Evolutionary conservation across 139 green algal genomes (phyloP).

Genomic region (Pleodorina starrii): DNA sequence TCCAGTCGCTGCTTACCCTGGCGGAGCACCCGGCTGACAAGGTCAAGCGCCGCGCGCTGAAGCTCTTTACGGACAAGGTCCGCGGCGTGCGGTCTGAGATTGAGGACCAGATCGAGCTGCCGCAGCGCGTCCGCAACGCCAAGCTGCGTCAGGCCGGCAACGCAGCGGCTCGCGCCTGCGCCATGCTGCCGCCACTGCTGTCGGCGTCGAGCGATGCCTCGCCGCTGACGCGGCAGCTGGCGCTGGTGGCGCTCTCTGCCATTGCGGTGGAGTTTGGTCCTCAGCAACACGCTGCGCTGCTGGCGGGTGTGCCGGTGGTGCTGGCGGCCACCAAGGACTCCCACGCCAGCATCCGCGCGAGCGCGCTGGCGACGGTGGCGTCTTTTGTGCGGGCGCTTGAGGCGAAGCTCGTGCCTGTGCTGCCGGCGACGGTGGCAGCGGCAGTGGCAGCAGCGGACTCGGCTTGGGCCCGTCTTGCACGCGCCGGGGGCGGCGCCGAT

Average conservation of each 20-base stretch:
- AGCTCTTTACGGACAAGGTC: constrained; percentile 67
- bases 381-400: constrained; percentile 65
- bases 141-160: constrained; percentile 11
- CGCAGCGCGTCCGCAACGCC: constrained; percentile 24
- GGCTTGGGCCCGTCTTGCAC: constrained; percentile 44
- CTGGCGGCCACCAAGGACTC: constrained; percentile 51
- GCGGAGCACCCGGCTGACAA: constrained; percentile 54
- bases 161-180: constrained; percentile 54
- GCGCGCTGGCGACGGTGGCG: constrained; percentile 61
- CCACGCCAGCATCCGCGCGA: constrained; percentile 65
- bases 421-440: constrained; percentile 66
- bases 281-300: constrained; percentile 57
- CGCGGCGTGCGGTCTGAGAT: constrained; percentile 47
- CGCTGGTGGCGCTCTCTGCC: constrained; percentile 64
- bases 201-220: not conserved
- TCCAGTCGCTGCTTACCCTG: constrained; percentile 65
- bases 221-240: constrained; percentile 59
- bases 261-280: constrained; percentile 58
- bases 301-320: constrained; percentile 71
- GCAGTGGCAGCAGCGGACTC: constrained; percentile 65
- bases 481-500: not conserved
- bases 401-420: constrained; percentile 66
- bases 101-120: constrained; percentile 47
- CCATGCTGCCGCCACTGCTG: constrained; percentile 52
- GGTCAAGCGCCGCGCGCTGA: constrained; percentile 72